Evolutionary conservation across 1,284 basidiomycete species (phyloP), one percentile per base, ranked within the genome.

Genomic region (Rhodotorula sp.): DNA sequence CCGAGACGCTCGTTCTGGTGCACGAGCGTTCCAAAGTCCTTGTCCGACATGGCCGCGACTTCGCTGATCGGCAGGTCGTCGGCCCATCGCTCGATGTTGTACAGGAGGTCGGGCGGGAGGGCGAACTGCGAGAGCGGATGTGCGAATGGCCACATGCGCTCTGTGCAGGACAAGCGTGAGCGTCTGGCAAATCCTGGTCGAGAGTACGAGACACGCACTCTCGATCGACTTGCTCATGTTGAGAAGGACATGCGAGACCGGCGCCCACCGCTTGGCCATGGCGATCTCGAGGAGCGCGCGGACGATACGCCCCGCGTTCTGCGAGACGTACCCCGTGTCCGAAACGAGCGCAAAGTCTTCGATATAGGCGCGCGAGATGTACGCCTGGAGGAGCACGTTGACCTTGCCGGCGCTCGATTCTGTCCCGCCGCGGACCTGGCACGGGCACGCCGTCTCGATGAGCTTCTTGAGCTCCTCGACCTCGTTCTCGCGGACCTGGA

Each of bases 261-360:
- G 89, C 0, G 94, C 93, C 91, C 92, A 97, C 80, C 93, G 93
- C 74, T 88, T 88, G 80, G 91, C 93, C 76, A 99, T 87, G 0
- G 92, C 92, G 55, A 99, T 97, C 81, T 99, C 97, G 23, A 98
- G 86, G 12, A 99, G 84, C 23, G 96, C 92, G 27, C 97, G 89
- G 68, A 94, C 87, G 78, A 99, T 97, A 74, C 97, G 91, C 12
- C 91, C 94, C 12, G 91, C 92, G 79, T 99, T 99, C 81, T 87
- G 82, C 7, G 82, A 78, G 21, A 89, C 92, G 79, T 97, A 99
- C 7, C 90, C 93, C 77, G 89, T 90, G 80, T 99, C 97, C 0
- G 96, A 99, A 3, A 99, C 91, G 64, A 99, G 85, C 14, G 97
- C 97, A 81, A 98, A 99, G 82, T 99, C 97, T 72, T 97, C 91